Percentiles rank a stretch among this genome's conserved stretches.
phyloP scores from a whole-genome alignment of 2,329 filamentous ascomycete genomes.

The Cercospora canescens region DNA sequence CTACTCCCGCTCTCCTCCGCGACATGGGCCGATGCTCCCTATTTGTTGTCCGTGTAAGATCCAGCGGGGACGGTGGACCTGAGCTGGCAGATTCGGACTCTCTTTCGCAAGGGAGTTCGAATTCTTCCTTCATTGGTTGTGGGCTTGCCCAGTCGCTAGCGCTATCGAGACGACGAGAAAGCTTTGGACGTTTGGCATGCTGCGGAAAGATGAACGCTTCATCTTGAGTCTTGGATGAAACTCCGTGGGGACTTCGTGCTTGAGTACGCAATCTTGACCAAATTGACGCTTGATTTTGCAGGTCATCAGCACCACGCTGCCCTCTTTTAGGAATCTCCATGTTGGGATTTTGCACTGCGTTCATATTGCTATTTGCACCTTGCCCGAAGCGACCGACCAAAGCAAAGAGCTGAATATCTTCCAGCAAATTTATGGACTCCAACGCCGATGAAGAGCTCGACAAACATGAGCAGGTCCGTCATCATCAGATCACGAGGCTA shows the following conservation, averaged over 20 bases:
- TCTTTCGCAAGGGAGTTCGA: neutral
- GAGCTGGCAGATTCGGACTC: neutral
- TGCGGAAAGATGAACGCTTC: neutral
- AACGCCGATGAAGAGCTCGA: neutral
- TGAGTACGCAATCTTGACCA: neutral
- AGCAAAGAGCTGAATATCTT: neutral
- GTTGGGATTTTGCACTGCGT: neutral
- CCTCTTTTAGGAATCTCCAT: neutral
- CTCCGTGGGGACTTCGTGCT: neutral
- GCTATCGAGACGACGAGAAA: neutral
- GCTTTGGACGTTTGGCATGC: neutral
- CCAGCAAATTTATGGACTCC: neutral
- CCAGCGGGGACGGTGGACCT: neutral
- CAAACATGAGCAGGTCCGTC: neutral
- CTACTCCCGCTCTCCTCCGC: neutral
- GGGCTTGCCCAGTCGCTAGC: neutral
- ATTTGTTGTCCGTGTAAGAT: neutral
- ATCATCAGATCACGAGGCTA: neutral
- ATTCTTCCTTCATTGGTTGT: neutral
- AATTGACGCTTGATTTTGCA: neutral
- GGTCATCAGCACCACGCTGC: neutral
- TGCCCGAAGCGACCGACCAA: neutral
- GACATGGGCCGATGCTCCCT: neutral
- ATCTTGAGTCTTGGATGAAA: neutral
- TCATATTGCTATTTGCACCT: neutral